Percentiles rank a stretch among this genome's conserved stretches.
Conservation (phyloP, 805 yeast genomes). For the Wickerhamiella slavikovae region DNA sequence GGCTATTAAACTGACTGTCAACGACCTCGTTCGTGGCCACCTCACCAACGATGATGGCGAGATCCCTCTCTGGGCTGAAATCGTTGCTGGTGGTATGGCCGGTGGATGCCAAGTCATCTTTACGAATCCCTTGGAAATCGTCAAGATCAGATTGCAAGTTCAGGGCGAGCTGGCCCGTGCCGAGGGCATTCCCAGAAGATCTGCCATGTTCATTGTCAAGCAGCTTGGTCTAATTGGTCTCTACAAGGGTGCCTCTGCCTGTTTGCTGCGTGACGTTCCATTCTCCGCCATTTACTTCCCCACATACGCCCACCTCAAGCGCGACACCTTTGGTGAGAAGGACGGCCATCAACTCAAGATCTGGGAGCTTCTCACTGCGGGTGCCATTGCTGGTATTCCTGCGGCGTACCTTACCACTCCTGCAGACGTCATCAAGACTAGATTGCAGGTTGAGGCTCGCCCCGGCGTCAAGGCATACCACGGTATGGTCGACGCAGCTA, state of each 20-base stretch:
- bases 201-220: constrained; percentile 53
- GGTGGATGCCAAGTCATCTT: constrained; percentile 94
- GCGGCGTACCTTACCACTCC: constrained; percentile 95
- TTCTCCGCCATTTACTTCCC: constrained; percentile 96
- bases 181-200: constrained; percentile 19
- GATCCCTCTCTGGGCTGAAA: constrained; percentile 39
- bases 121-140: constrained; percentile 91
- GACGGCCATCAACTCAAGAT: constrained; percentile 53
- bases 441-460: constrained; percentile 70
- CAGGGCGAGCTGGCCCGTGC: constrained; percentile 49
- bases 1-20: constrained; percentile 88
- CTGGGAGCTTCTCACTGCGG: constrained; percentile 68
- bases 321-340: constrained; percentile 61
- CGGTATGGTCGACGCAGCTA: constrained; percentile 61
- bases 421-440: constrained; percentile 87
- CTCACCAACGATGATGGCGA: constrained; percentile 37
- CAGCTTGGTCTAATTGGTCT: constrained; percentile 69
- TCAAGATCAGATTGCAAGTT: constrained; percentile 83
- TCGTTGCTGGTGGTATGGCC: constrained; percentile 79
- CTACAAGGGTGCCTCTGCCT: constrained; percentile 81
- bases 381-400: constrained; percentile 95
- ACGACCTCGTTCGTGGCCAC: constrained; percentile 63
- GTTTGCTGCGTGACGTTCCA: constrained; percentile 86
- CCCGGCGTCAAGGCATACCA: constrained; percentile 57
- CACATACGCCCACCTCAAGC: constrained; percentile 82